Evolutionary conservation across 176 grass and related monocot genomes (phyloP), one percentile per base, ranked within the genome.

Genomic region (Musa acuminata): DNA sequence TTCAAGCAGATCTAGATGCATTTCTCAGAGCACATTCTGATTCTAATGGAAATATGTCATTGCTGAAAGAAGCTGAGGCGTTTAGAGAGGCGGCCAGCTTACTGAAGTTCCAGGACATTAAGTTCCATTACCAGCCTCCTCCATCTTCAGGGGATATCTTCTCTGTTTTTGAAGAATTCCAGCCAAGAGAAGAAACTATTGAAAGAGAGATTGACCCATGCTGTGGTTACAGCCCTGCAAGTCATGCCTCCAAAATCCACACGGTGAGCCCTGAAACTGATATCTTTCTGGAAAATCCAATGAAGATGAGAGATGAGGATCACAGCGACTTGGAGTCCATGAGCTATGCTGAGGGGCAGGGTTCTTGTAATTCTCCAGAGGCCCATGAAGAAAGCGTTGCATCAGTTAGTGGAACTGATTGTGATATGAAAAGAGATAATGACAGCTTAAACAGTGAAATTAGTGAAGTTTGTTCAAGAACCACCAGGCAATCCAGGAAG

Each of bases 311-410:
- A 26, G 71, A 73, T 26, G 51, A 29, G 14, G 71, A 73, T 73
- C 20, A 73, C 8, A 73, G 71, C 13, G 51, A 29, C 10, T 55
- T 52, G 71, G 71, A 73, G 55, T 25, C 21, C 22, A 54, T 73
- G 71, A 73, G 71, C 71, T 26, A 26, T 14, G n/a, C 5, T 53
- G 71, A 73, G 52, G 71, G 21, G 22, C 71, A 73, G 12, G 71
- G 51, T 25, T 73, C 52, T 13, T 54, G 71, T 26, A 73, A 25
- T 54, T 73, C 71, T 25, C 71, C 51, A 2, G 68, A 21, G 26
- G 71, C 13, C 13, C 2, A 25, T 14, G 52, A 73, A 55, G 71
- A 73, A 22, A 53, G 71, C 9, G 5, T 26, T 16, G 10, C 8
- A 12, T 22, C 20, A 1, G 12, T 9, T 54, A 16, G 65, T 17